Evolutionary conservation across 768 basidiomycete genomes (phyloP).

Genomic region (Podaxis sp.): DNA sequence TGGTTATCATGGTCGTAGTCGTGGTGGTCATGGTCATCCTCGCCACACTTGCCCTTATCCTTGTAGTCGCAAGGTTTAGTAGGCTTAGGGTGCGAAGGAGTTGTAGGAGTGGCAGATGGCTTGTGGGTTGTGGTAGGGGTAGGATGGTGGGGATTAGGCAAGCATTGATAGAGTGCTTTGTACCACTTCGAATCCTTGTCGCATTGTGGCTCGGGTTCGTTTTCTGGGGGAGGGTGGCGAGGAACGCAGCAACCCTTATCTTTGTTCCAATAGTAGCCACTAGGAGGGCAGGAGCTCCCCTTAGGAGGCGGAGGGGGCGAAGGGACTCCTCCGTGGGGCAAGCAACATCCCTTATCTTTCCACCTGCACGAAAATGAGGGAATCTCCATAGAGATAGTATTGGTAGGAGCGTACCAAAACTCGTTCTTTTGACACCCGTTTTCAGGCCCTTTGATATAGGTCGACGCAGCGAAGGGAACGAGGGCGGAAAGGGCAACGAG

Average conservation of each 20-base stretch:
- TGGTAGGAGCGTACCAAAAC: slow-evolving; percentile 25
- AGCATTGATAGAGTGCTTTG: slow-evolving; percentile 38
- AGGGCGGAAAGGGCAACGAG: slow-evolving; percentile 9
- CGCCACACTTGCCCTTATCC: background rate
- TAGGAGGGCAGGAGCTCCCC: slow-evolving; percentile 43
- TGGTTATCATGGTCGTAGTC: slow-evolving; percentile 5
- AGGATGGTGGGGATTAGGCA: slow-evolving; percentile 33
- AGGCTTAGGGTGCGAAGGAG: slow-evolving; percentile 35
- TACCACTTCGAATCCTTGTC: slow-evolving; percentile 45
- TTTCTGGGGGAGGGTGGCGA: slow-evolving; percentile 33
- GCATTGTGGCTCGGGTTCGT: slow-evolving; percentile 52
- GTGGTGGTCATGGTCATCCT: slow-evolving; percentile 4
- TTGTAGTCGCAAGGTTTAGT: background rate
- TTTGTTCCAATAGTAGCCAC: slow-evolving; percentile 47
- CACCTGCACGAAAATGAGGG: slow-evolving; percentile 26
- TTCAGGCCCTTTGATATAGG: background rate
- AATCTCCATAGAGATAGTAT: background rate
- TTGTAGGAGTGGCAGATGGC: slow-evolving; percentile 25
- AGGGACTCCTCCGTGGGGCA: slow-evolving; percentile 39
- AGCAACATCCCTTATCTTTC: slow-evolving; percentile 34
- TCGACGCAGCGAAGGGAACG: slow-evolving; percentile 8
- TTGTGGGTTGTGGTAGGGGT: slow-evolving; percentile 10
- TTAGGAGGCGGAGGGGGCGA: slow-evolving; percentile 45
- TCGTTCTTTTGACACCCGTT: slow-evolving; percentile 26
- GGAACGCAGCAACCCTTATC: slow-evolving; percentile 55